These are phyloP conservation scores for Fusarium nygamai DNA, from an alignment of 2,329 filamentous ascomycete species.

Conservation along the genomic window DNA sequence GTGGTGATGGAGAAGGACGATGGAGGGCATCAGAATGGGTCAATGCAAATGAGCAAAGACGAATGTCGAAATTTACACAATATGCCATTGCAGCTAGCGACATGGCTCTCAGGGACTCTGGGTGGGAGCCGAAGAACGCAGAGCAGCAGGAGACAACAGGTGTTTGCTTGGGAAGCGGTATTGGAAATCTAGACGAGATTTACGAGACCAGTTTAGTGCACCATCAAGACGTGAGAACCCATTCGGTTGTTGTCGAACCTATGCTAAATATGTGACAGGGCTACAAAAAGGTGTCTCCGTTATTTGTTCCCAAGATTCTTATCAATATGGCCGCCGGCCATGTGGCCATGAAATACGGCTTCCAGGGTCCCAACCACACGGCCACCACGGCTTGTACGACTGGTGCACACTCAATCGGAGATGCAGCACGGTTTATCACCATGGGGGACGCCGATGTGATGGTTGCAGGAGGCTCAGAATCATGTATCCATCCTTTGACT, in stretches of 20 bases:
- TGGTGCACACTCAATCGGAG: constrained; percentile 92
- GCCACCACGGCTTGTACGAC: constrained; percentile 96
- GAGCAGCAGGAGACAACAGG: constrained; percentile 81
- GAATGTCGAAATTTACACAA: constrained; percentile 92
- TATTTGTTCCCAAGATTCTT: constrained; percentile 91
- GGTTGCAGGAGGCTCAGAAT: constrained; percentile 94
- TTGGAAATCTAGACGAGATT: constrained; percentile 91
- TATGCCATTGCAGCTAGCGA: constrained; percentile 88
- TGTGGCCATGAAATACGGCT: constrained; percentile 90
- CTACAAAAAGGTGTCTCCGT: constrained; percentile 90
- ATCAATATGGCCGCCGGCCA: constrained; percentile 97
- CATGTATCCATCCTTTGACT: constrained; percentile 93
- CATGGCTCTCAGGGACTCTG: constrained; percentile 86
- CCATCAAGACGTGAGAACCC: constrained; percentile 71
- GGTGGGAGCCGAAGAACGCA: constrained; percentile 71
- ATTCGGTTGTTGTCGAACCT: background rate
- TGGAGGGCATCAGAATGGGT: constrained; percentile 68
- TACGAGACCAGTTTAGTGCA: constrained; percentile 85
- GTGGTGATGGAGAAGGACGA: constrained; percentile 50
- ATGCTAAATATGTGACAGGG: constrained; percentile 64
- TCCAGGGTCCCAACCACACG: constrained; percentile 91
- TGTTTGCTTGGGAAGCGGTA: constrained; percentile 93
- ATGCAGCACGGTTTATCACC: constrained; percentile 92
- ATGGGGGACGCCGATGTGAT: constrained; percentile 93
- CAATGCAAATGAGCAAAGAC: constrained; percentile 66